Conservation (phyloP, 768 basidiomycete species). For the Tylopilus balloui region DNA sequence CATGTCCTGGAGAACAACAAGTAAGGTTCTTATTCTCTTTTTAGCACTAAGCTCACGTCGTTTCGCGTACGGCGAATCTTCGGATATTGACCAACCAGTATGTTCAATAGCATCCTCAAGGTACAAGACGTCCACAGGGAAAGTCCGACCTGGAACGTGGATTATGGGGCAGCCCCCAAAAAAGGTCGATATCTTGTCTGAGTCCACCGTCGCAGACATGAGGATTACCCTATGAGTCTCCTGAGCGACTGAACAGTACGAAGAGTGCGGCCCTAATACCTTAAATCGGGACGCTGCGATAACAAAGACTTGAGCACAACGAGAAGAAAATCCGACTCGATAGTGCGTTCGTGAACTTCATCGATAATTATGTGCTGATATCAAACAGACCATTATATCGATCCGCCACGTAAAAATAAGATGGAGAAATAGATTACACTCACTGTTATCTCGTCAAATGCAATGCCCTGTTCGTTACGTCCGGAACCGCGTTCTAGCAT, state of each 20-base stretch:
- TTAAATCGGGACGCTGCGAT: constrained; percentile 73
- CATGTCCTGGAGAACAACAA: constrained; percentile 41
- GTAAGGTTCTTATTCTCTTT: not conserved
- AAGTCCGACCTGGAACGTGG: constrained; percentile 90
- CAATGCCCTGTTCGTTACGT: constrained; percentile 62
- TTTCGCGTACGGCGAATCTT: constrained; percentile 76
- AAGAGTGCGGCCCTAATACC: constrained; percentile 41
- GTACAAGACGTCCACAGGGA: constrained; percentile 81
- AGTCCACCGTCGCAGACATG: constrained; percentile 96
- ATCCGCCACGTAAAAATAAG: not conserved
- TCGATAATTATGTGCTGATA: constrained; percentile 89
- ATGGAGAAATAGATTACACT: constrained; percentile 21
- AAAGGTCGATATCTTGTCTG: constrained; percentile 82
- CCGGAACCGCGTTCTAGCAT: constrained; percentile 91
- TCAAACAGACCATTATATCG: not conserved
- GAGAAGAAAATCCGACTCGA: constrained; percentile 95
- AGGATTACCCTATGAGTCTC: constrained; percentile 64
- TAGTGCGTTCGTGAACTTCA: constrained; percentile 96
- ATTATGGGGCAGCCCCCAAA: constrained; percentile 85
- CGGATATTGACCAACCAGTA: constrained; percentile 72
- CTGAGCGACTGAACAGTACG: constrained; percentile 2
- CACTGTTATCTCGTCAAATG: constrained; percentile 94
- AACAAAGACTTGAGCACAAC: constrained; percentile 88
- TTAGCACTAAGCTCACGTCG: constrained; percentile 44
- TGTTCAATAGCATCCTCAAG: constrained; percentile 90